Percentiles rank a stretch among this genome's conserved stretches.
phyloP scores from a whole-genome alignment of 2,329 filamentous ascomycete species.

The Fusarium continuum region DNA sequence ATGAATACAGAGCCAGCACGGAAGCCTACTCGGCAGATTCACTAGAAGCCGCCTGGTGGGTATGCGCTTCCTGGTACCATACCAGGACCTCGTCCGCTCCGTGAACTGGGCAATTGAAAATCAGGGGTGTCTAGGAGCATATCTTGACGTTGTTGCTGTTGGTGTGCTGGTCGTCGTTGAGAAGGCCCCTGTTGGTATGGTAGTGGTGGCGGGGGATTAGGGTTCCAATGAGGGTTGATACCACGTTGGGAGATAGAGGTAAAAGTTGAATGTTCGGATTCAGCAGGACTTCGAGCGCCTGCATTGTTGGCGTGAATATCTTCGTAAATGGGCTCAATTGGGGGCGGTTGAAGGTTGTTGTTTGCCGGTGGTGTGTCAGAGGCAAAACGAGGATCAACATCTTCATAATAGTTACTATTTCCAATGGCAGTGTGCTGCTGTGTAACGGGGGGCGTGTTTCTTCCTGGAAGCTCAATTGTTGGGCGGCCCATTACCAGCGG shows the following conservation, averaged over 20 bases:
- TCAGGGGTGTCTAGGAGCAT: conserved; percentile 86
- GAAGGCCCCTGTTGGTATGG: conserved; percentile 55
- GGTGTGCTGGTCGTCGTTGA: conserved; percentile 57
- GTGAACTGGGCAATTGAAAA: conserved; percentile 73
- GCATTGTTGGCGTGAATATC: conserved; percentile 63
- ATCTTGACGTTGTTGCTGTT: conserved; percentile 72
- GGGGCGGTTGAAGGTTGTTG: conserved; percentile 42
- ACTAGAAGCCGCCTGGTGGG: conserved; percentile 50
- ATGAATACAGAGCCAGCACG: background rate
- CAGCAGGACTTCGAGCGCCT: conserved; percentile 74
- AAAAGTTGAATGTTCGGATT: conserved; percentile 84
- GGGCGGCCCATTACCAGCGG: conserved; percentile 52
- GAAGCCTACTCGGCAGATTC: conserved; percentile 9
- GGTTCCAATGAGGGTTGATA: conserved; percentile 88
- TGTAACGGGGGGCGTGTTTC: conserved; percentile 47
- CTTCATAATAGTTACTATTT: conserved; percentile 79
- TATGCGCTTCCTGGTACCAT: conserved; percentile 66
- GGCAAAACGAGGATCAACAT: conserved; percentile 88
- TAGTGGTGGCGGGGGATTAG: conserved; percentile 57
- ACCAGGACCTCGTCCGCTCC: conserved; percentile 50
- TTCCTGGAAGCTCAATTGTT: conserved; percentile 50
- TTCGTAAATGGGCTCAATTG: conserved; percentile 63
- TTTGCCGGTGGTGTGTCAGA: conserved; percentile 48
- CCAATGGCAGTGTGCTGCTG: conserved; percentile 43
- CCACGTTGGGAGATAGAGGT: conserved; percentile 90